These are phyloP conservation scores for Neurospora sp. DNA, from an alignment of 495 filamentous ascomycete genomes.

Conservation along the genomic window DNA sequence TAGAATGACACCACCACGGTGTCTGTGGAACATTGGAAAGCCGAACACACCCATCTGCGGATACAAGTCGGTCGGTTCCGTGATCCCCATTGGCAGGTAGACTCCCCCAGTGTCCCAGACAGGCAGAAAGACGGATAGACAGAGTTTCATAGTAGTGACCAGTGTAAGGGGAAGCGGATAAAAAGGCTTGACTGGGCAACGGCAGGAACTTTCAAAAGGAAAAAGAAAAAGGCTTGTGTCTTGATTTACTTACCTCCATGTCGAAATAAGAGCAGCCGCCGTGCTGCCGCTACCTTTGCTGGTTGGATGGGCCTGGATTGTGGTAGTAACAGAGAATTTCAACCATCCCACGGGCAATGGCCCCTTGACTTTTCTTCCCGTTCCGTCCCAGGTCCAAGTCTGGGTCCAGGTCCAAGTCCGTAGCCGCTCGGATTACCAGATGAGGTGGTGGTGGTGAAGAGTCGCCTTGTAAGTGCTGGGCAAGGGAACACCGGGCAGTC, in stretches of 20 bases:
- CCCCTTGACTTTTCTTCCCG: background rate
- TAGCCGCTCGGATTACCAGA: background rate
- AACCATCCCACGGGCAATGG: background rate
- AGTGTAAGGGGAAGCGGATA: background rate
- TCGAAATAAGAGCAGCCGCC: background rate
- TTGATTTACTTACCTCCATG: background rate
- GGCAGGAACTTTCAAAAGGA: background rate
- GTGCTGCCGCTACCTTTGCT: background rate
- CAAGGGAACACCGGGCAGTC: background rate
- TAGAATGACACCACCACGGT: background rate
- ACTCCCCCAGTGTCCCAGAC: background rate
- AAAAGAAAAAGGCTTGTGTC: background rate
- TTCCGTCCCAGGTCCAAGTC: background rate
- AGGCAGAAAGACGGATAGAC: background rate
- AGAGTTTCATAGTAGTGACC: background rate
- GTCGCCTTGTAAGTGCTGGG: background rate
- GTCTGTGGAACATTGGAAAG: background rate
- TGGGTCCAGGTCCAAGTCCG: background rate
- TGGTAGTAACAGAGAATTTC: background rate
- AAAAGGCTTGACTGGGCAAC: background rate
- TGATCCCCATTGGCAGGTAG: background rate
- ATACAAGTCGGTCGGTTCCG: background rate
- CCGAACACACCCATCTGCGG: background rate
- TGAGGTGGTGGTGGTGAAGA: background rate
- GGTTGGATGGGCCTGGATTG: background rate